phyloP scores from a whole-genome alignment of 192 early-diverging fungal species.

The Jimgerdemannia lactiflua region DNA sequence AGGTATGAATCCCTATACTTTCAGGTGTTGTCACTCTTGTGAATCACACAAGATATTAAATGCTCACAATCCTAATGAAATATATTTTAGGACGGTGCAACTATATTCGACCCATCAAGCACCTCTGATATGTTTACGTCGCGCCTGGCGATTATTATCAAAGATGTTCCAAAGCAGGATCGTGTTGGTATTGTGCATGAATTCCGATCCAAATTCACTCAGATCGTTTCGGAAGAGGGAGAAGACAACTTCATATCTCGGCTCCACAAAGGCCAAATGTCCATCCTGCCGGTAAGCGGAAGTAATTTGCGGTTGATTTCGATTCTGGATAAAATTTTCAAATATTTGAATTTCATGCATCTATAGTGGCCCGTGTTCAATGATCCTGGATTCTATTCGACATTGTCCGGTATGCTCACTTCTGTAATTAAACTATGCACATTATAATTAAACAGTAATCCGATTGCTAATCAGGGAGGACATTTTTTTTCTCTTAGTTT shows the following conservation, averaged over 20 bases:
- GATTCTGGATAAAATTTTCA: too few relatives aligned
- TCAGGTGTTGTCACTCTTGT: background rate
- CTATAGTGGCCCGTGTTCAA: background rate
- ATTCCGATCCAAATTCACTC: slow-evolving; percentile 15
- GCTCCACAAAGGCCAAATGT: slow-evolving; percentile 17
- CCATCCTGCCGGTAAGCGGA: slow-evolving; percentile 5
- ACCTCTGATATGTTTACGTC: background rate
- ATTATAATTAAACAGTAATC: background rate
- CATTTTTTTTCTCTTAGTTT: background rate
- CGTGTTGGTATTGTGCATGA: slow-evolving; percentile 9
- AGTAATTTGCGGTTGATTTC: too few relatives aligned
- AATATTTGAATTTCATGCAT: too few relatives aligned
- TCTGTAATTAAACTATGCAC: too few relatives aligned
- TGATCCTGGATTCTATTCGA: background rate
- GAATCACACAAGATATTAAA: too few relatives aligned
- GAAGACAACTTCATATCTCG: slow-evolving; percentile 23
- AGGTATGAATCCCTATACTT: slow-evolving; percentile 1
- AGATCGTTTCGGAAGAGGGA: slow-evolving; percentile 13
- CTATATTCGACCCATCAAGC: background rate
- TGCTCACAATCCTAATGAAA: background rate
- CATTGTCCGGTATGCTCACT: background rate
- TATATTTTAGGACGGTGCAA: background rate
- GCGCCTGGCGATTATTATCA: slow-evolving; percentile 12
- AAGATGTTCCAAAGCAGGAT: slow-evolving; percentile 21
- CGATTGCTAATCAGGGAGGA: background rate